These are phyloP conservation scores for Phaffia rhodozyma DNA, from an alignment of 1,284 basidiomycete species.

Conservation along the genomic window DNA sequence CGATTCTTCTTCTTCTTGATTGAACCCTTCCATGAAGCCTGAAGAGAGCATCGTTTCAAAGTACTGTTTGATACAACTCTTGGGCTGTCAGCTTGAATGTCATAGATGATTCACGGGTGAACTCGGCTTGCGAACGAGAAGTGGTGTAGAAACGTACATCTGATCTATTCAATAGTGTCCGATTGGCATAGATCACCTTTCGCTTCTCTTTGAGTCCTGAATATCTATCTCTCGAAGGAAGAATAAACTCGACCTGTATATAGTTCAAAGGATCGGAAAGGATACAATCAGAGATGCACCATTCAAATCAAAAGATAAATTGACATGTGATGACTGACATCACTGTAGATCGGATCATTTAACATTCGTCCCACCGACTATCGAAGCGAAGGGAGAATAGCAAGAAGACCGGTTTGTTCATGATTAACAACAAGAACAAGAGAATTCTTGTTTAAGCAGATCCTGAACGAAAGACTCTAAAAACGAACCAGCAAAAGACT, in stretches of 20 bases:
- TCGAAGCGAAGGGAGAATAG: too few relatives aligned
- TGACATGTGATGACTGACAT: background rate
- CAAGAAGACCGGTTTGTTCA: too few relatives aligned
- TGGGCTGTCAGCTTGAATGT: background rate
- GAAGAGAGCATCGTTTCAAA: conserved; percentile 17
- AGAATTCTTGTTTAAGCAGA: too few relatives aligned
- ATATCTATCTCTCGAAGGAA: conserved; percentile 40
- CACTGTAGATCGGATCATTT: conserved; percentile 27
- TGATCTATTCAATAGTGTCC: conserved; percentile 4
- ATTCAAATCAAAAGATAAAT: background rate
- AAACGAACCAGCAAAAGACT: conserved; percentile 37
- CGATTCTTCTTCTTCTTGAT: background rate
- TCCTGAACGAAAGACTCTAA: too few relatives aligned
- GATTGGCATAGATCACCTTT: conserved; percentile 41
- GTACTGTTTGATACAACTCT: background rate
- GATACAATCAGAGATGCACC: background rate
- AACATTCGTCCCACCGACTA: conserved; percentile 30
- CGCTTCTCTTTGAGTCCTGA: conserved; percentile 33
- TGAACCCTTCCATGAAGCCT: conserved; percentile 4
- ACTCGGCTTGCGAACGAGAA: background rate
- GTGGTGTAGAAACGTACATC: background rate
- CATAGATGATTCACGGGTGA: background rate
- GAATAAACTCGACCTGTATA: conserved; percentile 66
- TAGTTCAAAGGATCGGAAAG: conserved; percentile 40
- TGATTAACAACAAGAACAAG: too few relatives aligned